phyloP scores from a whole-genome alignment of 805 yeast genomes.

The Ogataea thermomethanolica region DNA sequence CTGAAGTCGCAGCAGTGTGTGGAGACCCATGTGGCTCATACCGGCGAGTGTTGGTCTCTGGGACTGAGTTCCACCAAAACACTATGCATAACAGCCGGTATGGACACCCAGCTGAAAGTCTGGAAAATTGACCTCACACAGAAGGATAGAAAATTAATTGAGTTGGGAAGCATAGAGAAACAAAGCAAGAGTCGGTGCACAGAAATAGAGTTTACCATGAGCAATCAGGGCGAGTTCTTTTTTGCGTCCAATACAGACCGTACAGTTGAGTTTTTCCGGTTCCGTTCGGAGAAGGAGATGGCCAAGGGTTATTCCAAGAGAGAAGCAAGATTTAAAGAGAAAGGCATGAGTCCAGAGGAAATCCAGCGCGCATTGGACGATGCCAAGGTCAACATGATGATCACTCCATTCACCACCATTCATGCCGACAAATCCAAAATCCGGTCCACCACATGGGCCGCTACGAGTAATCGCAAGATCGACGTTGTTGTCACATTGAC shows the following conservation, averaged over 20 bases:
- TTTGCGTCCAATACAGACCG: conserved; percentile 77
- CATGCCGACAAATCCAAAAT: conserved; percentile 60
- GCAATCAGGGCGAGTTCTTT: conserved; percentile 46
- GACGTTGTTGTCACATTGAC: conserved; percentile 64
- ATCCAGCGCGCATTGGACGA: conserved; percentile 46
- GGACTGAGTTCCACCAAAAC: conserved; percentile 39
- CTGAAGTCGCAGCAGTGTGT: conserved; percentile 81
- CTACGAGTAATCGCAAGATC: conserved; percentile 42
- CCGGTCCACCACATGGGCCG: conserved; percentile 64
- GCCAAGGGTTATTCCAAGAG: conserved; percentile 73
- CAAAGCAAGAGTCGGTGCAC: conserved; percentile 72
- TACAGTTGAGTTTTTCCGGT: conserved; percentile 74
- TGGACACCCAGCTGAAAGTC: conserved; percentile 75
- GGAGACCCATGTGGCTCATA: conserved; percentile 92
- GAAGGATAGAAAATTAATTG: conserved; percentile 49
- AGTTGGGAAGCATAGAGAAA: conserved; percentile 67
- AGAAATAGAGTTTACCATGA: conserved; percentile 48
- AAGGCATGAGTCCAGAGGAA: conserved; percentile 62
- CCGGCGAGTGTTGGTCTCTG: conserved; percentile 90
- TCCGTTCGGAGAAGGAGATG: conserved; percentile 74
- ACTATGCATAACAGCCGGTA: conserved; percentile 67
- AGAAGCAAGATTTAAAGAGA: conserved; percentile 71
- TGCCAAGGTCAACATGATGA: conserved; percentile 50
- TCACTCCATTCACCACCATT: conserved; percentile 66
- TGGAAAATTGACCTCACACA: conserved; percentile 67